phyloP scores from a whole-genome alignment of 2,329 filamentous ascomycete species.

The Verticillium alfalfae region DNA sequence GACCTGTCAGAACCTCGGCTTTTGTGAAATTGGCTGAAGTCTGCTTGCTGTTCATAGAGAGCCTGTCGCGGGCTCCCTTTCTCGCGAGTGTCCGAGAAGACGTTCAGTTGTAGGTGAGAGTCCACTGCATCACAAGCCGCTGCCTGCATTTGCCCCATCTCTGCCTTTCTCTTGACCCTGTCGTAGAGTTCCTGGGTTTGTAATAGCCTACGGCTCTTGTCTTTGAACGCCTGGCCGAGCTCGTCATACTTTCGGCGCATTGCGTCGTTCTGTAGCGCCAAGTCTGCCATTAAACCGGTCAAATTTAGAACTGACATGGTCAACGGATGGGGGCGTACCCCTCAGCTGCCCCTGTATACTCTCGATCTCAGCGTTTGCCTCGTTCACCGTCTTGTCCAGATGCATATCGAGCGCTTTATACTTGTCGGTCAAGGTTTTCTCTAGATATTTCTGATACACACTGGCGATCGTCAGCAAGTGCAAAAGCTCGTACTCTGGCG shows the following conservation, averaged over 20 bases:
- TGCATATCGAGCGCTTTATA: slow-evolving; percentile 59
- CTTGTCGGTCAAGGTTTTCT: slow-evolving; percentile 67
- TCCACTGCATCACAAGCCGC: slow-evolving; percentile 38
- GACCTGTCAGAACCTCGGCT: neutral
- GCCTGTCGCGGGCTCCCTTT: neutral
- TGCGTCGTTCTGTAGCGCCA: slow-evolving; percentile 27
- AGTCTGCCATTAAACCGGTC: slow-evolving; percentile 21
- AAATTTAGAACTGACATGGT: slow-evolving; percentile 3
- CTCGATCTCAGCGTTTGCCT: slow-evolving; percentile 69
- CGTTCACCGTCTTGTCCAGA: slow-evolving; percentile 67
- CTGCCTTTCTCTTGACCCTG: slow-evolving; percentile 50
- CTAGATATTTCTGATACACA: slow-evolving; percentile 71
- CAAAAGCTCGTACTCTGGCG: neutral
- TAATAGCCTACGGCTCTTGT: slow-evolving; percentile 64
- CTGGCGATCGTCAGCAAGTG: slow-evolving; percentile 29
- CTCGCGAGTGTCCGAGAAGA: neutral
- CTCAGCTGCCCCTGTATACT: slow-evolving; percentile 59
- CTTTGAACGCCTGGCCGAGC: slow-evolving; percentile 57
- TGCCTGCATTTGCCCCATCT: slow-evolving; percentile 48
- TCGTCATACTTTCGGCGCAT: slow-evolving; percentile 69
- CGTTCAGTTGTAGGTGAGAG: neutral
- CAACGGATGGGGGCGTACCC: slow-evolving; percentile 30
- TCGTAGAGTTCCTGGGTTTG: slow-evolving; percentile 64
- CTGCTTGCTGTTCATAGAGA: neutral
- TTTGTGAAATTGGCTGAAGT: neutral